phyloP scores from a whole-genome alignment of 495 filamentous ascomycete genomes.

The Neurospora sp. region DNA sequence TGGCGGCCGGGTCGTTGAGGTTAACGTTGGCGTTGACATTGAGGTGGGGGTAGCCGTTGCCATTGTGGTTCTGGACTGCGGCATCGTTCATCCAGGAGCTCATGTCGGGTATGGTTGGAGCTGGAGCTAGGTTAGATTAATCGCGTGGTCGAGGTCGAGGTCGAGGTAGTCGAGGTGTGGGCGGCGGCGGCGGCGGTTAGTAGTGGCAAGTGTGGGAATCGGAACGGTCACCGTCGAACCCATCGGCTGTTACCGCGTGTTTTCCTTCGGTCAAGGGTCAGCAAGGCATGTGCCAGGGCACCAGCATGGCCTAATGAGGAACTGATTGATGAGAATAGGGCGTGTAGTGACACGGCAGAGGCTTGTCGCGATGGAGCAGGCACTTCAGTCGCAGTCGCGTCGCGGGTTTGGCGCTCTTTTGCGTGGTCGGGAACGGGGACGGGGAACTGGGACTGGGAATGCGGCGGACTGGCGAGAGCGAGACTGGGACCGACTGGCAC shows the following conservation, averaged over 20 bases:
- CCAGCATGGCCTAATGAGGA: constrained; percentile 21
- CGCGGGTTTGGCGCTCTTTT: constrained; percentile 23
- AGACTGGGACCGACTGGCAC: background rate
- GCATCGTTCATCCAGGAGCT: constrained; percentile 77
- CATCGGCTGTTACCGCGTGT: constrained; percentile 30
- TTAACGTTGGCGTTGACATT: constrained; percentile 39
- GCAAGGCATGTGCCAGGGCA: background rate
- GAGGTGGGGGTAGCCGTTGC: constrained; percentile 62
- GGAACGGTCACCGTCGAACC: constrained; percentile 26
- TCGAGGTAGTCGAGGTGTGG: background rate
- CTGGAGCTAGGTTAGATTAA: background rate
- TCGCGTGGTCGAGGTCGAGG: background rate
- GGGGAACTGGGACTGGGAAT: constrained; percentile 1
- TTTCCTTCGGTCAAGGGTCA: background rate
- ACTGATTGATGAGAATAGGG: constrained; percentile 24
- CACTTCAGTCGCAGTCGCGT: constrained; percentile 31
- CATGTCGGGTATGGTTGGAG: constrained; percentile 37
- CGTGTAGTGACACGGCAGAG: constrained; percentile 31
- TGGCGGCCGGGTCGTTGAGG: constrained; percentile 41
- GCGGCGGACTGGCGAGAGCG: background rate
- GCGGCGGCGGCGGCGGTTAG: background rate
- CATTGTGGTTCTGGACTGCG: constrained; percentile 65
- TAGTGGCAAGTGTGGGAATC: background rate
- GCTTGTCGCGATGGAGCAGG: constrained; percentile 38
- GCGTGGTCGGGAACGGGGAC: constrained; percentile 8